Conservation (phyloP, 2,329 filamentous ascomycete genomes). For the Alternaria postmessia region DNA sequence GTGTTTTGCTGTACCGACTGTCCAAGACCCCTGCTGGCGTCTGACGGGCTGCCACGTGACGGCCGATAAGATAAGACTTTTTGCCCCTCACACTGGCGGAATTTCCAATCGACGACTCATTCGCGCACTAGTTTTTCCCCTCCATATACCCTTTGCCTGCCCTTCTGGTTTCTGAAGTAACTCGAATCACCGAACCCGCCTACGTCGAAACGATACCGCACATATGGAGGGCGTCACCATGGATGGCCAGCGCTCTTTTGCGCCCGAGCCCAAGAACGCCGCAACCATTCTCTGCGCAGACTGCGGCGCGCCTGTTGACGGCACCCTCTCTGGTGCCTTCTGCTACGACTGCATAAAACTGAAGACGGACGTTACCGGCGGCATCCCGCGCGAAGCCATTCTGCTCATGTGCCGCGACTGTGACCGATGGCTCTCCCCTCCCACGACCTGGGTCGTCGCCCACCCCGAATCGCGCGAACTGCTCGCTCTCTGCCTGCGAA, state of each 20-base stretch:
- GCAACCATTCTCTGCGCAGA: constrained; percentile 95
- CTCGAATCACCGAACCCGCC: not conserved
- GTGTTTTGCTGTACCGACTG: constrained; percentile 7
- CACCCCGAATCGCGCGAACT: constrained; percentile 89
- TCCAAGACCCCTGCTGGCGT: not conserved
- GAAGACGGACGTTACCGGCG: constrained; percentile 89
- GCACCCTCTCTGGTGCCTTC: constrained; percentile 82
- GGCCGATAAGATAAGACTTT: constrained; percentile 31
- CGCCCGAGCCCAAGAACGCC: constrained; percentile 50
- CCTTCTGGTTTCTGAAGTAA: not conserved
- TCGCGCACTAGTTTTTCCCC: constrained; percentile 1
- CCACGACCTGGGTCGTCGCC: constrained; percentile 84
- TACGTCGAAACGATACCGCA: constrained; percentile 6
- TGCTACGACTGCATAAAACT: constrained; percentile 97
- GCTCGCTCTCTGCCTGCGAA: constrained; percentile 88
- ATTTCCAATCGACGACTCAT: constrained; percentile 2
- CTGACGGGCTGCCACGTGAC: constrained; percentile 28
- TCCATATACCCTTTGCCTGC: not conserved
- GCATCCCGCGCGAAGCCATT: constrained; percentile 88
- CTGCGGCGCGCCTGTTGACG: constrained; percentile 94
- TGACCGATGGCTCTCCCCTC: constrained; percentile 88
- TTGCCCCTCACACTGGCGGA: not conserved
- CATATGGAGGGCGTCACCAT: constrained; percentile 49
- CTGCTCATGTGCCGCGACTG: constrained; percentile 94
- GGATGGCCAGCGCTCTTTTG: constrained; percentile 51